Percentiles rank a stretch among this genome's conserved stretches.
phyloP scores from a whole-genome alignment of 2,329 filamentous ascomycete species.

The Leptographium flavum region DNA sequence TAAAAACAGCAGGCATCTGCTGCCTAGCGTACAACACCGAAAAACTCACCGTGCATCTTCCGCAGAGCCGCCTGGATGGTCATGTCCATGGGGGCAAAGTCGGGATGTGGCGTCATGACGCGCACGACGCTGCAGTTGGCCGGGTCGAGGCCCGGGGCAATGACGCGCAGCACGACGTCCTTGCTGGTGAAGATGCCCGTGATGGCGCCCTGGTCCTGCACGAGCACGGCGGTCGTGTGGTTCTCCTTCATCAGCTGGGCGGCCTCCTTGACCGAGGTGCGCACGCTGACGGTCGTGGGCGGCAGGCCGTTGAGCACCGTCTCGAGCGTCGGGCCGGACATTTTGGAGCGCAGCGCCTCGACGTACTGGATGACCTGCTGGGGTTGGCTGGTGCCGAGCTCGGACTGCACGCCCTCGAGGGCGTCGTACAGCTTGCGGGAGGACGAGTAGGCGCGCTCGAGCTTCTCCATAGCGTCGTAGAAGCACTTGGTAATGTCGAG shows the following conservation, averaged over 20 bases:
- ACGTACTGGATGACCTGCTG: slow-evolving; percentile 99
- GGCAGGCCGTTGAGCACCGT: slow-evolving; percentile 84
- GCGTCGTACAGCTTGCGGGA: slow-evolving; percentile 98
- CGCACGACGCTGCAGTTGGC: slow-evolving; percentile 92
- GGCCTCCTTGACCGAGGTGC: slow-evolving; percentile 92
- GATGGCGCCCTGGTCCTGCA: slow-evolving; percentile 92
- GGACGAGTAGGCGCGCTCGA: slow-evolving; percentile 92
- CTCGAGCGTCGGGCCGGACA: slow-evolving; percentile 95
- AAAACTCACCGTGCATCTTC: slow-evolving; percentile 86
- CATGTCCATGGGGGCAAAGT: slow-evolving; percentile 98
- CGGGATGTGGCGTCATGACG: slow-evolving; percentile 97
- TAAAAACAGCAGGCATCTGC: background rate
- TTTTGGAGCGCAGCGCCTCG: slow-evolving; percentile 84
- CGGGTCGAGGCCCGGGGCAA: slow-evolving; percentile 89
- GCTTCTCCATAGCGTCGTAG: slow-evolving; percentile 99
- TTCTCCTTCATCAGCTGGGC: slow-evolving; percentile 97
- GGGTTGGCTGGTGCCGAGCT: slow-evolving; percentile 87
- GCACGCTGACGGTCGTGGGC: slow-evolving; percentile 85
- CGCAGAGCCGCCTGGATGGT: slow-evolving; percentile 93
- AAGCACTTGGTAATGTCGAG: slow-evolving; percentile 99
- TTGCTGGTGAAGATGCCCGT: slow-evolving; percentile 99
- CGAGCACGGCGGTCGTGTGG: slow-evolving; percentile 89
- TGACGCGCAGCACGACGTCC: slow-evolving; percentile 94
- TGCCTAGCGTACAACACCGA: background rate
- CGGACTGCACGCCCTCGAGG: slow-evolving; percentile 91